Evolutionary conservation across 169 alveolate genomes (phyloP), one percentile per base, ranked within the genome.

Genomic region (Eimeria sp.): DNA sequence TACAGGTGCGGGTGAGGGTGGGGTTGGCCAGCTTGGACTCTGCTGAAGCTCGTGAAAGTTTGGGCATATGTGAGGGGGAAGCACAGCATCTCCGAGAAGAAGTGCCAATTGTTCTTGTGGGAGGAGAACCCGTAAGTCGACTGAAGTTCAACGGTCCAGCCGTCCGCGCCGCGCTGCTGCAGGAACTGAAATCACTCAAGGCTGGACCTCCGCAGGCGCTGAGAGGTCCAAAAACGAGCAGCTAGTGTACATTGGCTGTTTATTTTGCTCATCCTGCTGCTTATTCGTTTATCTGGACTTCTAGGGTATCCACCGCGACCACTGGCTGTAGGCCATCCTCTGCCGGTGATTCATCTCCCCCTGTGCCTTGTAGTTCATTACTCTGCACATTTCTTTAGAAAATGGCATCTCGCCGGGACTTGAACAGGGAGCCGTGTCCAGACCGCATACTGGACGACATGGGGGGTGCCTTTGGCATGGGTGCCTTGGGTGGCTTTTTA

Each of bases 401-500:
- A 51, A 95, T 95, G 97, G 92, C 97, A 65, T 70, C 76, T 6
- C 80, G 92, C 27, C 96, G 98, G 40, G 99, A 98, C 84, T 94
- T 97, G 95, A 97, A 98, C 27, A 96, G 99, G 67, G 99, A 98
- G 94, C 99, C 99, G 22, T 99, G 99, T 88, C 99, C 99, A 25
- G 99, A 98, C 78, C 98, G 99, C 96, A 98, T 99, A 57, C 98
- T 99, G 84, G 99, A 99, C 95, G 99, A 99, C 93, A 95, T 99
- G 95, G 99, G 99, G 45, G 99, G 99, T 51, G 99, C 99, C 16
- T 99, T 99, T 95, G 99, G 99, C 67, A 98, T 99, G 99, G 99
- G 99, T 0, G 98, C 99, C 61, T 95, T 98, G 65, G 99, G 99
- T 43, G 99, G 99, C 3, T 98, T 98, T 89, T 90, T 99, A 25